Conservation (phyloP, 331 rosid genomes). For the Saraca asoca region DNA sequence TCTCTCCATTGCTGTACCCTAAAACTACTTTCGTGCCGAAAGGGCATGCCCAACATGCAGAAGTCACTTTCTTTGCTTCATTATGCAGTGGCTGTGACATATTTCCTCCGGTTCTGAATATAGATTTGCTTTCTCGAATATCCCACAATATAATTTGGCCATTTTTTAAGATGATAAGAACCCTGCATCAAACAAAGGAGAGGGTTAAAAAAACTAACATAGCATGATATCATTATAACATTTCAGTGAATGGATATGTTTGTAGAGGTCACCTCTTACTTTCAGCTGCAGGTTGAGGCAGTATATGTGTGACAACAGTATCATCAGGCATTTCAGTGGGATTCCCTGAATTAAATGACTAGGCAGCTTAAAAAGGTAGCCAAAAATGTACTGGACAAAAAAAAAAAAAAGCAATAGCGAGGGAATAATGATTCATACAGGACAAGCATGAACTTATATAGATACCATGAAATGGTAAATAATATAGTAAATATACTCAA, state of each 20-base stretch:
- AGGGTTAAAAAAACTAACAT: constrained; percentile 6
- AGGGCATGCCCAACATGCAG: constrained; percentile 92
- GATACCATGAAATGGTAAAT: not conserved
- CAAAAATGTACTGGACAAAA: not conserved
- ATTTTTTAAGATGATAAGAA: constrained; percentile 62
- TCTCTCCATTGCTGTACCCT: constrained; percentile 89
- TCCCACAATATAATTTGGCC: constrained; percentile 74
- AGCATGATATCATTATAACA: constrained; percentile 7
- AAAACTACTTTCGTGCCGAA: constrained; percentile 77
- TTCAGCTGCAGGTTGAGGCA: constrained; percentile 82
- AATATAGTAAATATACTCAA: too few relatives aligned
- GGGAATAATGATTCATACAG: not conserved
- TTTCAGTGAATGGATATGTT: constrained; percentile 19
- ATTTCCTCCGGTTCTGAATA: constrained; percentile 65
- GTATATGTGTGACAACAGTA: constrained; percentile 50
- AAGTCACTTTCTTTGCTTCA: constrained; percentile 74
- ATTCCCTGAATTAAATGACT: constrained; percentile 52
- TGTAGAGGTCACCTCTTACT: constrained; percentile 63
- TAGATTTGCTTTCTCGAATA: constrained; percentile 60
- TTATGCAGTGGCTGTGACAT: constrained; percentile 47
- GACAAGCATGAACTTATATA: not conserved
- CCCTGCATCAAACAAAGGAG: constrained; percentile 55
- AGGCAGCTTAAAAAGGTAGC: constrained; percentile 27
- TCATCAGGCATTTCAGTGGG: constrained; percentile 51
- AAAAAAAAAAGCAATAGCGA: not conserved